Evolutionary conservation across 75 land plant species (phyloP).

Genomic region (Pinus tabuliformis): DNA sequence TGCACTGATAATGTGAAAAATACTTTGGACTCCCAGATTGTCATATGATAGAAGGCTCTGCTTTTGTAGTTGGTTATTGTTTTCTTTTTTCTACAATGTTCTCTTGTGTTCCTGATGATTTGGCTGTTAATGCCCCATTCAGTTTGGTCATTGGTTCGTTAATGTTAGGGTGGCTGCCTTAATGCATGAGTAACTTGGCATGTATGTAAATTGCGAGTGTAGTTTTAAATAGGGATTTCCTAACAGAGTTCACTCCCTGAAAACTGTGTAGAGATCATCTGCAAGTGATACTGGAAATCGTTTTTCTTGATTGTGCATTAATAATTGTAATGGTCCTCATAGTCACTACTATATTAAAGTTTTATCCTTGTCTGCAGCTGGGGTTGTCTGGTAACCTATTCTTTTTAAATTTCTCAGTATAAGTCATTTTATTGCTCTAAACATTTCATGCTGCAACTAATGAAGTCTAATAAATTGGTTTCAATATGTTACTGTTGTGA

Average conservation of each 20-base stretch:
- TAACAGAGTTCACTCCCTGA: neutral
- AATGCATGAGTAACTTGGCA: neutral
- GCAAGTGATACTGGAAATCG: neutral
- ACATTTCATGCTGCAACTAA: neutral
- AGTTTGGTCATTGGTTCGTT: neutral
- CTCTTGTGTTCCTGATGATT: neutral
- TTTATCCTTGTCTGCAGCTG: neutral
- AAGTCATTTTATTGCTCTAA: neutral
- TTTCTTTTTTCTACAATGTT: too few species aligned
- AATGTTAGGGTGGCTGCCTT: neutral
- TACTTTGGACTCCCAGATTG: too few species aligned
- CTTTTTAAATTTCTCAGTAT: neutral
- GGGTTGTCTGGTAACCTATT: too few species aligned
- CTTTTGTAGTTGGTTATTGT: too few species aligned
- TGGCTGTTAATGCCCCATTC: neutral
- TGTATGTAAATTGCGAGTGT: neutral
- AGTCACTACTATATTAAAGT: neutral
- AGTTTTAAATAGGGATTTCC: neutral
- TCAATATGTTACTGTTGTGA: neutral
- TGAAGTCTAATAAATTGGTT: neutral
- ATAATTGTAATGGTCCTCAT: neutral
- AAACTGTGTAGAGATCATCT: neutral
- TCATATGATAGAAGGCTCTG: too few species aligned
- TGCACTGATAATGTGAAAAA: too few species aligned
- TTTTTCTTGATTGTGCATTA: neutral